These are phyloP conservation scores for Juglanconis sp. DNA, from an alignment of 2,329 filamentous ascomycete species.

Conservation along the genomic window DNA sequence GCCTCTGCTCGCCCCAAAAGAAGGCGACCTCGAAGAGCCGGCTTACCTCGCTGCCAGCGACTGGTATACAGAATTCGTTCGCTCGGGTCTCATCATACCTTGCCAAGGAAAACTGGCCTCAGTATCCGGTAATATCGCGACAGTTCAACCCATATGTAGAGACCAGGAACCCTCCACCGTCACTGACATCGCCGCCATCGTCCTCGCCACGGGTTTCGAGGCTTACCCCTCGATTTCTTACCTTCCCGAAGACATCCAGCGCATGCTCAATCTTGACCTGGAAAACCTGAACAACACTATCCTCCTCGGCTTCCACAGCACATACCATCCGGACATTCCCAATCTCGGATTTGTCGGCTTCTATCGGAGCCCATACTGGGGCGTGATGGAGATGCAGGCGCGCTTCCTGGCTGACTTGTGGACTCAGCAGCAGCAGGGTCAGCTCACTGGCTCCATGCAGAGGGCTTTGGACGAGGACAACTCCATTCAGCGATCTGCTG, in stretches of 20 bases:
- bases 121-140: slow-evolving; percentile 34
- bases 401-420: slow-evolving; percentile 63
- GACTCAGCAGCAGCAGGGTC: slow-evolving; percentile 33
- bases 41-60: slow-evolving; percentile 69
- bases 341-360: slow-evolving; percentile 77
- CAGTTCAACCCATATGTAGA: slow-evolving; percentile 22
- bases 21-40: slow-evolving; percentile 44
- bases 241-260: slow-evolving; percentile 54
- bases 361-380: slow-evolving; percentile 83
- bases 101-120: slow-evolving; percentile 45
- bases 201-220: slow-evolving; percentile 75
- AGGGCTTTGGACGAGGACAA: slow-evolving; percentile 42
- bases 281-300: slow-evolving; percentile 56
- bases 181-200: slow-evolving; percentile 59
- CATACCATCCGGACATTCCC: slow-evolving; percentile 57
- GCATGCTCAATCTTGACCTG: slow-evolving; percentile 55
- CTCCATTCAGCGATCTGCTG: slow-evolving; percentile 43
- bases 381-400: slow-evolving; percentile 83
- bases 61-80: slow-evolving; percentile 70
- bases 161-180: slow-evolving; percentile 32
- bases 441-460: slow-evolving; percentile 28
- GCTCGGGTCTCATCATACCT: slow-evolving; percentile 57
- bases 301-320: slow-evolving; percentile 65
- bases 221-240: slow-evolving; percentile 62
- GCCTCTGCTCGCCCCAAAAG: slow-evolving; percentile 36